Base-by-base conservation (phyloP, 202 grass and related monocot genomes). In the Musa balbisiana region DNA sequence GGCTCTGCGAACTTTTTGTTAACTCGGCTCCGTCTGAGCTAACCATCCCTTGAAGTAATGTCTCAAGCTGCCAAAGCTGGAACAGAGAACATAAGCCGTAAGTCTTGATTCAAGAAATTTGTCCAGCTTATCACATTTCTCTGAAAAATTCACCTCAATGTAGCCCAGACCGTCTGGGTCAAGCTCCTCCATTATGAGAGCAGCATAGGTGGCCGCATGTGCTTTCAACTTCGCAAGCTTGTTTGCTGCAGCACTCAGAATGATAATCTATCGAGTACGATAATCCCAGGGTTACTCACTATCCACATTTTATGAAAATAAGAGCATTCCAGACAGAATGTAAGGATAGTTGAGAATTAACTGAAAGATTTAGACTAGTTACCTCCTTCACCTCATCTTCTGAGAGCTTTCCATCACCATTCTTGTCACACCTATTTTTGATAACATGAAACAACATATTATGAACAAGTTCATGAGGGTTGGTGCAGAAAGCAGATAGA, bases 101-200 rank as follows among this genome's bases (percentile, higher is more conserved):
- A 51, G 14, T 67, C 84, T 58, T 84, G 16, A 72, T 67, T 66
- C 20, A 71, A 51, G 20, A 51, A 51, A 15, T 11, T 29, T 72
- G 27, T 2, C 13, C 75, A 1, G 70, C 27, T 72, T 49, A 19
- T 66, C 23, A 71, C 27, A 22, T 69, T 58, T 52, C 64, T 60
- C 27, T 70, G 49, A 29, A 20, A 27, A 21, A 1, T 60, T 63
- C 16, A 92, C 92, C 92, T 96, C 92, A 0, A 96, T 96, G 56
- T 92, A 92, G 70, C 92, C 92, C 53, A 88, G 77, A 62, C 85
- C 87, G 49, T 81, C 68, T 29, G 87, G 89, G 73, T 96, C 92
- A 72, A 96, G 89, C 74, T 96, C 92, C 85, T 96, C 89, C 92
- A 96, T 96, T 27, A 96, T 96, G 56, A 96, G 89, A 56, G 89